phyloP scores from a whole-genome alignment of 257 asterid genomes.

The Linderniella brevidens region DNA sequence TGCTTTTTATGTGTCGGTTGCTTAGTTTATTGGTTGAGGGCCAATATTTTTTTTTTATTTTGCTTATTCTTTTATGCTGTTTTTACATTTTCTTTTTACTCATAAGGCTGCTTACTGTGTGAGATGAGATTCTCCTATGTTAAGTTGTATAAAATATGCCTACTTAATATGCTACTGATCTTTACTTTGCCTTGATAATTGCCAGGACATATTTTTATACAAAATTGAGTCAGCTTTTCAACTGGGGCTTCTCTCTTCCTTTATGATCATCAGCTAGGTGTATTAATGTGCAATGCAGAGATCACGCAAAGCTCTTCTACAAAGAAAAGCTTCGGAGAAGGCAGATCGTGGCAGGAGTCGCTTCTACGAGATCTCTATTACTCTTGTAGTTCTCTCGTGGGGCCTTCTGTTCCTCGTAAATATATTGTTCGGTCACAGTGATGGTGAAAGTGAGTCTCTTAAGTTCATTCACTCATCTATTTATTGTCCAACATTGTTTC shows the following conservation, averaged over 20 bases:
- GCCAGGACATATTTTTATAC: too few species aligned
- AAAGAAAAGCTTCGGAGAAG: constrained; percentile 65
- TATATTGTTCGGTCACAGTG: constrained; percentile 63
- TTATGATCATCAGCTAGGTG: constrained; percentile 18
- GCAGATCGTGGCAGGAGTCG: constrained; percentile 27
- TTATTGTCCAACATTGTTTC: neutral
- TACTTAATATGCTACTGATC: too few species aligned
- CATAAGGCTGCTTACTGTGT: too few species aligned
- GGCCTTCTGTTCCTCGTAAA: constrained; percentile 59
- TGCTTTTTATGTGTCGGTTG: too few species aligned
- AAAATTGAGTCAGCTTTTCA: too few species aligned
- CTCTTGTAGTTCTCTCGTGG: constrained; percentile 50
- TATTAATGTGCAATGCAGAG: constrained; percentile 88
- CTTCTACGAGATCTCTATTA: constrained; percentile 55
- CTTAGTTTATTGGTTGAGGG: too few species aligned
- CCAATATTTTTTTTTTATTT: too few species aligned
- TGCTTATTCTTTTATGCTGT: too few species aligned
- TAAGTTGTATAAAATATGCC: too few species aligned
- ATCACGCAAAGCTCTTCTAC: constrained; percentile 89
- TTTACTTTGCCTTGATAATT: too few species aligned
- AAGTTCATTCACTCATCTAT: constrained; percentile 34
- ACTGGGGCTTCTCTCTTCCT: neutral
- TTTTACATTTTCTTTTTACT: too few species aligned
- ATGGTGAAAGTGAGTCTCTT: constrained; percentile 15
- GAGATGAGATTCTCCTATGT: too few species aligned